Base-by-base conservation (phyloP, 2,329 filamentous ascomycete genomes). In the Claviceps digitariae region DNA sequence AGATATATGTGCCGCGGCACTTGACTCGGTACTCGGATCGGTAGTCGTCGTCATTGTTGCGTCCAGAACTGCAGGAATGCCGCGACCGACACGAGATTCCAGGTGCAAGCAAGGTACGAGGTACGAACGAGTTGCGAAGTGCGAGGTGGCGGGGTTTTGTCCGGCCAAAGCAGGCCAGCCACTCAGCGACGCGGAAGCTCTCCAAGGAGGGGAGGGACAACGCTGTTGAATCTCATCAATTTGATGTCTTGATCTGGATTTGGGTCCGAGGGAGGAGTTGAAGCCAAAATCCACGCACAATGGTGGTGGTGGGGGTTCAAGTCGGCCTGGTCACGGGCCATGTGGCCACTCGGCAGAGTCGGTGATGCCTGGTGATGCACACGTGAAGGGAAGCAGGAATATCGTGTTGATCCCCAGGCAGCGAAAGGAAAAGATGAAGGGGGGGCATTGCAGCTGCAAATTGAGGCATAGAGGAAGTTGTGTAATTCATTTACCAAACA, bases 31-130 rank as follows among this genome's bases (percentile, higher is more conserved):
- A 50, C 4, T 29, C 27, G 27, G 8, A 8, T 8, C 27, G 27
- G 27, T 8, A 29, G 27, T 29, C 27, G 31, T 47, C 21, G 57
- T 65, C 63, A 53, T 72, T 36, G 63, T 72, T 5, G 66, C 69
- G 8, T 72, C 70, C 20, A 2, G 10, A 9, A 12, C 31, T 34
- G 31, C 27, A 62, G 63, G 15, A 72, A 72, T 55, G 67, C 68
- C 34, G 63, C 70, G 59, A 73, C 72, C 52, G 65, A 70, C 53
- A 2, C 17, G 17, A 41, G 17, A 21, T 38, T 38, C 12, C 34
- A 38, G 34, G 34, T 38, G 34, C 34, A 8, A 29, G 27, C 27
- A 29, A 29, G 27, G 27, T 29, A 8, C 27, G 8, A 29, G 27
- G 27, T 29, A 8, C 27, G n/a, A 21, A 29, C 17, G n/a, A 21